Evolutionary conservation across 1,284 basidiomycete genomes (phyloP).

Genomic region (Ganoderma lingzhi): DNA sequence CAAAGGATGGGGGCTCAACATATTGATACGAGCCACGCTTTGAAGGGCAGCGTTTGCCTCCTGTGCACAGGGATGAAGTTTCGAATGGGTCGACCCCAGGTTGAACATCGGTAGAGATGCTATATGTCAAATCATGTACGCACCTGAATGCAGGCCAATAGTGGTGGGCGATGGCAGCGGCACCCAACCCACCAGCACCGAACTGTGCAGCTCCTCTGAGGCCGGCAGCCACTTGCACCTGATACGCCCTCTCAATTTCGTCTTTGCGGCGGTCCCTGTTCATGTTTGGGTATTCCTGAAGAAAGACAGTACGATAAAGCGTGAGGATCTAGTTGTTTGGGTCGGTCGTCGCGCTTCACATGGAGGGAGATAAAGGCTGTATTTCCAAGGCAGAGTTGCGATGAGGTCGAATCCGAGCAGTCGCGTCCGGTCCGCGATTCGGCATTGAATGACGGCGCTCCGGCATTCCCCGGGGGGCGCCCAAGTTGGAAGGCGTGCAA

Average conservation of each 20-base stretch:
- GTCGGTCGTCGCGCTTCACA: not conserved
- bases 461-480: conserved; percentile 4
- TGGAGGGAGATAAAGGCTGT: not conserved
- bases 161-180: conserved; percentile 74
- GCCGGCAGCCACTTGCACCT: conserved; percentile 36
- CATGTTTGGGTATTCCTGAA: conserved; percentile 25
- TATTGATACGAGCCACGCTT: conserved; percentile 76
- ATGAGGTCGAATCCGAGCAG: not conserved
- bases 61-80: conserved; percentile 44
- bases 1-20: conserved; percentile 44
- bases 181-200: conserved; percentile 64
- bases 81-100: not conserved
- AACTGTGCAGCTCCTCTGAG: conserved; percentile 66
- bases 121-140: conserved; percentile 8
- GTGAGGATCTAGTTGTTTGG: not conserved
- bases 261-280: conserved; percentile 37
- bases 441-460: not conserved
- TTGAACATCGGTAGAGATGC: not conserved
- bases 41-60: conserved; percentile 83
- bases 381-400: not conserved
- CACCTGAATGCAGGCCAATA: conserved; percentile 84
- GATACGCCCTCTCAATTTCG: conserved; percentile 40
- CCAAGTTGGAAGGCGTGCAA: not conserved
- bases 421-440: not conserved
- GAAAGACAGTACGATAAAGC: not conserved